Base-by-base conservation (phyloP, 192 early-diverging fungal genomes). In the Pilaira anomala region DNA sequence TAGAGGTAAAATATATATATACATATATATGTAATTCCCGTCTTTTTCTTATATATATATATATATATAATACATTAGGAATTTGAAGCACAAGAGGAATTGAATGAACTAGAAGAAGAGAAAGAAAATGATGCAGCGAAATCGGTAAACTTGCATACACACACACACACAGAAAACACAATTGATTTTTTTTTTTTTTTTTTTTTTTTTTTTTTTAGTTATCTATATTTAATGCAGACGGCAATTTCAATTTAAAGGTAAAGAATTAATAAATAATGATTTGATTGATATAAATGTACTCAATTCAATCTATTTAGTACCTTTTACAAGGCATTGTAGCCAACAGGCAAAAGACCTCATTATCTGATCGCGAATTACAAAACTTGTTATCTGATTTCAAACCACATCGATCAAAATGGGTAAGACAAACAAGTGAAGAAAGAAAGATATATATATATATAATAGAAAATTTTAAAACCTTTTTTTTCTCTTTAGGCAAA, bases 341-440 rank as follows among this genome's bases (percentile, higher is more conserved):
- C 63, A 83, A 87, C 29, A 80, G 88, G n/a, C 73, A 81, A 39
- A 81, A 78, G 21, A 85, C 85, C 12, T 76, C 69, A 26, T 68
- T 91, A 63, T 77, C 85, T 29, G 86, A 87, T 39, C 83, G 83
- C 7, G 88, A 91, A 64, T 71, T 96, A 48, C 83, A 84, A 63
- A 80, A 83, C 29, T 71, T 96, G 22, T 69, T 96, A 21, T 85
- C 84, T 0, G 89, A 92, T 65, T 82, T 93, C 13, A 83, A 87
- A 28, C 89, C 91, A 22, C 85, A 87, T 61, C 80, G 89, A 62
- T 90, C 90, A 42, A 94, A 94, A 76, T 96, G 94, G 94, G 85
- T 82, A 65, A 45, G 73, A 45, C 19, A 51, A 21, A 0, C 8
- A 42, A 3, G 1, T 26, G 12, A 29, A n/a, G n/a, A n/a, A 58